These are phyloP conservation scores for Collybia sp. DNA, from an alignment of 768 basidiomycete genomes.

Conservation along the genomic window DNA sequence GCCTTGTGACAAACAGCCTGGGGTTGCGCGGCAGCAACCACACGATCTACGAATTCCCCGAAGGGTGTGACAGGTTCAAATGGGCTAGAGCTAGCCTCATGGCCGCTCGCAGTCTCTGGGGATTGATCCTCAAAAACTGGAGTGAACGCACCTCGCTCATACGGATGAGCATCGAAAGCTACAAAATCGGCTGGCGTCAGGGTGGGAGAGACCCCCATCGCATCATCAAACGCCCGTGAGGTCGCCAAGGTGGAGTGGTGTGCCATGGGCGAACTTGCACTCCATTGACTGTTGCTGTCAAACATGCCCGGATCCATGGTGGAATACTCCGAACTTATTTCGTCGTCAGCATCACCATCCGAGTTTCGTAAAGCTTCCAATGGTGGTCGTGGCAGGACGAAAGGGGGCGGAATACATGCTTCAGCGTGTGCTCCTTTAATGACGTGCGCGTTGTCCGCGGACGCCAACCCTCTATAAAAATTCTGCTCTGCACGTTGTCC, in stretches of 20 bases:
- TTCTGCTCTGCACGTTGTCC: conserved; percentile 35
- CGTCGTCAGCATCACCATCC: conserved; percentile 36
- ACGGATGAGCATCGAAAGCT: conserved; percentile 21
- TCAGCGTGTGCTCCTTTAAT: conserved; percentile 85
- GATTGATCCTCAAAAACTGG: conserved; percentile 66
- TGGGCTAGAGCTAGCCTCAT: conserved; percentile 61
- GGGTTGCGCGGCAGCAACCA: conserved; percentile 40
- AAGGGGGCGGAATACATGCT: conserved; percentile 80
- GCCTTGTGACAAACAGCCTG: conserved; percentile 2
- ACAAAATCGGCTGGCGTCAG: conserved; percentile 18
- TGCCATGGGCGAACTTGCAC: conserved; percentile 19
- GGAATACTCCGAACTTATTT: conserved; percentile 36
- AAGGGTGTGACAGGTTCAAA: conserved; percentile 75
- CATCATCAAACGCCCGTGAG: conserved; percentile 15
- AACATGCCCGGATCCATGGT: conserved; percentile 26
- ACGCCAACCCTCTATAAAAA: conserved; percentile 74
- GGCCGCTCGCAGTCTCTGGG: conserved; percentile 44
- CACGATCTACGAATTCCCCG: conserved; percentile 71
- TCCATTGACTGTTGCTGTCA: conserved; percentile 34
- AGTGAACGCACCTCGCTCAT: conserved; percentile 46
- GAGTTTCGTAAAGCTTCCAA: conserved; percentile 12
- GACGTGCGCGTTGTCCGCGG: conserved; percentile 71
- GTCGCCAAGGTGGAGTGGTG: too few species aligned
- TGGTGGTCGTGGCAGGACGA: conserved; percentile 19
- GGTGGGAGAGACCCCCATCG: conserved; percentile 21